Evolutionary conservation across 2,329 filamentous ascomycete species (phyloP), one percentile per base, ranked within the genome.

Genomic region (Rhinocladiella mackenziei): DNA sequence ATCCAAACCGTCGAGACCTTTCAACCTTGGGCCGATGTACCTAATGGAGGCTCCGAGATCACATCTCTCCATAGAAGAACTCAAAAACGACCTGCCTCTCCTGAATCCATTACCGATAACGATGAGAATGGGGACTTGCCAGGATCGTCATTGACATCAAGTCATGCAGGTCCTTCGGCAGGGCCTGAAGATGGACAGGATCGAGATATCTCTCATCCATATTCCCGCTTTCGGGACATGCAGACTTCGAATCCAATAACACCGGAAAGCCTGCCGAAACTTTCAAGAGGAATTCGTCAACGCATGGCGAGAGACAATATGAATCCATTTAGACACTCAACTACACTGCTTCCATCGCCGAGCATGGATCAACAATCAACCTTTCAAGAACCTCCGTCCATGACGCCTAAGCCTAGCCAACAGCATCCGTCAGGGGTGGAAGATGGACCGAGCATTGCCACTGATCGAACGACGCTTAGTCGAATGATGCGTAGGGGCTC

Each of bases 181-280:
- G 29, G 36, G 15, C 15, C 28, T 23, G 18, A 28, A 15, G 42
- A 8, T 28, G 42, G 18, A 40, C 48, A 13, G n/a, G 39, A 30
- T 28, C 33, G 14, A 45, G 48, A 36, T 10, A 14, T 23, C n/a
- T 29, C 38, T 7, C 30, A 14, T 33, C 45, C 48, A 15, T 48
- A 38, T 37, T 43, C 54, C 15, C 44, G 45, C 14, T 33, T 56
- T 22, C 54, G 55, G n/a, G 38, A 47, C 11, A 37, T 46, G 19
- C 51, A 53, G 26, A 39, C 29, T 3, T 53, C 50, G 3, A 56
- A 55, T 29, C 57, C 58, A n/a, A 45, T 57, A 8, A 58, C 57
- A 2, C 57, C 57, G 35, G 45, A 51, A 13, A 56, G 51, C 17
- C 35, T 43, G 15, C 32, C 39, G 10, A 50, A 45, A 36, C 36